Conservation (phyloP, 257 asterid genomes). For the Misopates orontium region DNA sequence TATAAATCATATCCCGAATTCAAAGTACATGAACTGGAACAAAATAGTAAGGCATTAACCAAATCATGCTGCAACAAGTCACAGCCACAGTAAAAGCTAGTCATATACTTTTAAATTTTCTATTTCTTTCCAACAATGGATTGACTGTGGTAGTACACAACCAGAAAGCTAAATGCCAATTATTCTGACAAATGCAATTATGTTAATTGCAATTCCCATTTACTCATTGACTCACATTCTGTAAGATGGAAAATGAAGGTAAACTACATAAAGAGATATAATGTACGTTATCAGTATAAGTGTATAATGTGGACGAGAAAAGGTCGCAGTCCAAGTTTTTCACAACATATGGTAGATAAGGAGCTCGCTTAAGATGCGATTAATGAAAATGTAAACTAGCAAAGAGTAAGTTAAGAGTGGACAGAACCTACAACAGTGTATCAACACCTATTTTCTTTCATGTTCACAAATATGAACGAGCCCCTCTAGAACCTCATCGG, state of each 20-base stretch:
- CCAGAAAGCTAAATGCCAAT: not conserved
- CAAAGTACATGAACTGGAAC: conserved; percentile 5
- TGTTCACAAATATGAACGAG: too few relatives aligned
- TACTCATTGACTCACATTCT: not conserved
- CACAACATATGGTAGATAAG: too few relatives aligned
- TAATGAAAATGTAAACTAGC: too few relatives aligned
- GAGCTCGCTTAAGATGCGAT: too few relatives aligned
- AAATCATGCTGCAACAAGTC: conserved; percentile 3
- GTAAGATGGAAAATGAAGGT: not conserved
- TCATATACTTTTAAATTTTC: not conserved
- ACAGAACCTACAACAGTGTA: too few relatives aligned
- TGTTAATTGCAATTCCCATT: not conserved
- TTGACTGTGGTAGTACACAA: not conserved
- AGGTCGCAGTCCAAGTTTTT: too few relatives aligned
- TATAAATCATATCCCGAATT: not conserved
- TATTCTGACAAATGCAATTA: not conserved
- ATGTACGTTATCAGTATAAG: not conserved
- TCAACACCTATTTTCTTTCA: too few relatives aligned
- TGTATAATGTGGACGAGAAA: too few relatives aligned
- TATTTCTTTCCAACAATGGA: not conserved
- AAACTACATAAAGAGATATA: not conserved
- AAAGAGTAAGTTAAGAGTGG: too few relatives aligned
- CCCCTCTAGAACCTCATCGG: too few relatives aligned
- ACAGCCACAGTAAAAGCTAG: not conserved
- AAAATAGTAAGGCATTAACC: not conserved